Base-by-base conservation (phyloP, 495 filamentous ascomycete species). In the Hamigera avellanea region DNA sequence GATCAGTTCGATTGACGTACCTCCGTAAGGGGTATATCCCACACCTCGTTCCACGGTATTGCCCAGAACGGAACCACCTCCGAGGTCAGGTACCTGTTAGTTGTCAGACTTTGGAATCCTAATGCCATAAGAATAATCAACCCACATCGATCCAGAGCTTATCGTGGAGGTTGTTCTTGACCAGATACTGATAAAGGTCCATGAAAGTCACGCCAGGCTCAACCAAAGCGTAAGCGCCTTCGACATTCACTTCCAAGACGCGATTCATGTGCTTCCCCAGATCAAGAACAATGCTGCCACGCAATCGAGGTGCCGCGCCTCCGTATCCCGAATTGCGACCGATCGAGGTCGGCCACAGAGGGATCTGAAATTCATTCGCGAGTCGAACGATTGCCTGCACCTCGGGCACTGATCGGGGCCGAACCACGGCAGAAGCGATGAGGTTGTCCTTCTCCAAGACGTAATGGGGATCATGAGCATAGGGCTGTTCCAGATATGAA, bases 191-290 rank as follows among this genome's bases (percentile, higher is more conserved):
- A 50, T 76, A 64, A 3, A 77, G 56, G 8, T 45, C 52, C 40
- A 66, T 67, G 47, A 66, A 77, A 1, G 72, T 69, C 0, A 80
- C 74, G 14, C 72, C 75, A 1, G 74, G 72, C 39, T 78, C 74
- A 5, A 80, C 59, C 1, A 80, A 48, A 15, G 62, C 67, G 33
- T 57, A 70, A 3, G 66, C 67, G 36, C 66, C 61, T 28, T 76
- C 64, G 1, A 45, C 56, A 42, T 75, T 64, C 21, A 78, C 51
- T n/a, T 73, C 56, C 8, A 78, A 39, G 13, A 79, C 61, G 37
- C 50, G 50, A 44, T 71, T 68, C 73, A 78, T 77, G 27, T 64
- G 54, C 27, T 51, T 58, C 7, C 72, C 71, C 2, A 78, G 54
- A 39, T 77, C 70, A 0, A 80, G 30, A 3, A 66, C 66, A 0